Evolutionary conservation across 179 eudicot genomes (phyloP), one percentile per base, ranked within the genome.

Genomic region (Patellifolia procumbens): DNA sequence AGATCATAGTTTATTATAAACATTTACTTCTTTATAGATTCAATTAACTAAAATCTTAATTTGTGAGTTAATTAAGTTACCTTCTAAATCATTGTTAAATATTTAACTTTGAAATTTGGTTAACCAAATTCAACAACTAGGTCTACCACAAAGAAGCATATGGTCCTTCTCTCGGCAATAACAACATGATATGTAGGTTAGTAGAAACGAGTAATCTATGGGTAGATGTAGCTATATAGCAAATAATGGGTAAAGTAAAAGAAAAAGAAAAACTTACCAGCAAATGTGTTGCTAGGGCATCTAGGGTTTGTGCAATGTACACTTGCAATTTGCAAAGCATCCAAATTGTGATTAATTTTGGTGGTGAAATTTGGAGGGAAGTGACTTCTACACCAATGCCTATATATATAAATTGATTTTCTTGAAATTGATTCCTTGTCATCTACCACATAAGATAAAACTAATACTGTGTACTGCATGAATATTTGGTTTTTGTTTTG

Each of bases 251-350:
- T n/a, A n/a, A n/a, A n/a, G n/a, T n/a, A 39, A 51, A 51, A 51
- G 22, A 20, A 20, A 2, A 59, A 59, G 8, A 59, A 13, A 62
- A 62, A 34, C 17, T 31, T 34, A 62, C 67, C 24, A 16, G 39
- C n/a, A 62, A 62, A 58, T 26, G 62, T 26, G 42, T 62, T 62
- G 16, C 34, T 26, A 34, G 67, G 66, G 1, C 66, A 61, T 61
- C 42, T 61, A 61, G 66, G 31, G 39, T 15, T 29, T 16, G 5
- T 20, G 12, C 3, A 64, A 34, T 64, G 46, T 35, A 60, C 24
- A 64, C 43, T 64, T 64, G 67, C 9, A 31, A n/a, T n/a, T n/a
- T n/a, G n/a, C n/a, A n/a, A n/a, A 64, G 28, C 46, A 64, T 64
- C 69, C n/a, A 37, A n/a, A 64, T 64, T 34, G 69, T 64, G 69